Evolutionary conservation across 1,284 basidiomycete genomes (phyloP), one percentile per base, ranked within the genome.

Genomic region (Leccinum angustisporum): DNA sequence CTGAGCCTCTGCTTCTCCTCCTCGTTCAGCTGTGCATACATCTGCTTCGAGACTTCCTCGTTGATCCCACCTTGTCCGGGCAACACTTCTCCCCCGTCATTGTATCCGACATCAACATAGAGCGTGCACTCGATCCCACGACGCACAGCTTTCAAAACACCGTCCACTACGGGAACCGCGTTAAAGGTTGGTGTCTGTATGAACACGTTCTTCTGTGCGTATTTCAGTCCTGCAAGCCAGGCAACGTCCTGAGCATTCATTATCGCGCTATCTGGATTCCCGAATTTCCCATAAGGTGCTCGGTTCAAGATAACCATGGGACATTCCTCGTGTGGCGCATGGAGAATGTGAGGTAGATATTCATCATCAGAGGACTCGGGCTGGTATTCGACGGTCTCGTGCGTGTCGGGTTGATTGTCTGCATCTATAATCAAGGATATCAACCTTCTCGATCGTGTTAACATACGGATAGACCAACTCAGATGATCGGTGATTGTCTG

Each of bases 61-160:
- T 93, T 93, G 18, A 87, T 92, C 0, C 91, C 91, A 16, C 91
- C 91, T 72, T 93, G 91, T 72, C 86, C 86, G 0, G 91, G 91
- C 61, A 93, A 82, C 65, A 79, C 81, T 72, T 90, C 88, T 56
- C 87, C 87, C 69, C 85, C 83, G 66, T 88, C 87, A 71, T 89
- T 88, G 76, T 86, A 89, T 70, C 83, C 86, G n/a, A 90, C 78
- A 68, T 86, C 85, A 53, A 91, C 77, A 66, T 86, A 86, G 11
- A 89, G 76, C 13, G 80, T 81, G 43, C 90, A 87, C 57, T 84
- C 80, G 9, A 93, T 83, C n/a, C 87, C 88, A 43, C 87, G 77
- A 30, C 85, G 78, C 65, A 86, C 88, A 0, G 90, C 85, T 60
- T 86, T 82, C 65, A 91, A 78, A 59, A 88, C 80, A 7, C 84